phyloP scores from a whole-genome alignment of 164 flowering plant genomes.

The Sextonia rubra region DNA sequence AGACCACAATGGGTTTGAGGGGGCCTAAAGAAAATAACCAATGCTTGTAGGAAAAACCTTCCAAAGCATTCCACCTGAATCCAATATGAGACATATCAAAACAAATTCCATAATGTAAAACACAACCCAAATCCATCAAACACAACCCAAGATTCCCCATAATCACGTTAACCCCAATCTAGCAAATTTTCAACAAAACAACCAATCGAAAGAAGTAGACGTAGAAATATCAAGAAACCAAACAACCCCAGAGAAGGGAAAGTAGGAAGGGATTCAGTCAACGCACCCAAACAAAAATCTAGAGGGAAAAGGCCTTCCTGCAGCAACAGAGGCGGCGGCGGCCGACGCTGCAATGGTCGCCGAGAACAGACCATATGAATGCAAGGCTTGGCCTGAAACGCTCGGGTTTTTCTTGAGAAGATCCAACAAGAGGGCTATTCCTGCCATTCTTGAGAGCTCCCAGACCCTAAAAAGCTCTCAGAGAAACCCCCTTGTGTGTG shows the following conservation, averaged over 20 bases:
- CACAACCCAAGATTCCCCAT: not conserved
- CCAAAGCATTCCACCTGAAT: too few relatives aligned
- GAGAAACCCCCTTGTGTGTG: not conserved
- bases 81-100: too few relatives aligned
- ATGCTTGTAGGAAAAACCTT: too few relatives aligned
- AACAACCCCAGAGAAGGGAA: not conserved
- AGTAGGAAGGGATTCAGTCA: constrained; percentile 2
- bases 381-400: constrained; percentile 31
- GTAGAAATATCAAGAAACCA: not conserved
- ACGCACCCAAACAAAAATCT: constrained; percentile 55
- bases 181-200: not conserved
- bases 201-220: not conserved
- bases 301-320: constrained; percentile 34
- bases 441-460: constrained; percentile 29
- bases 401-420: constrained; percentile 49
- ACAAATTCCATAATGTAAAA: too few relatives aligned
- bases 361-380: constrained; percentile 45
- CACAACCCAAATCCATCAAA: not conserved
- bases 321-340: constrained; percentile 50
- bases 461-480: not conserved
- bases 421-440: constrained; percentile 44
- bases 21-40: too few relatives aligned
- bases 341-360: constrained; percentile 47
- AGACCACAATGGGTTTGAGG: too few relatives aligned
- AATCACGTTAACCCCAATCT: too few relatives aligned